Evolutionary conservation across 305 asterid genomes (phyloP).

Genomic region (Solanum hybrid): DNA sequence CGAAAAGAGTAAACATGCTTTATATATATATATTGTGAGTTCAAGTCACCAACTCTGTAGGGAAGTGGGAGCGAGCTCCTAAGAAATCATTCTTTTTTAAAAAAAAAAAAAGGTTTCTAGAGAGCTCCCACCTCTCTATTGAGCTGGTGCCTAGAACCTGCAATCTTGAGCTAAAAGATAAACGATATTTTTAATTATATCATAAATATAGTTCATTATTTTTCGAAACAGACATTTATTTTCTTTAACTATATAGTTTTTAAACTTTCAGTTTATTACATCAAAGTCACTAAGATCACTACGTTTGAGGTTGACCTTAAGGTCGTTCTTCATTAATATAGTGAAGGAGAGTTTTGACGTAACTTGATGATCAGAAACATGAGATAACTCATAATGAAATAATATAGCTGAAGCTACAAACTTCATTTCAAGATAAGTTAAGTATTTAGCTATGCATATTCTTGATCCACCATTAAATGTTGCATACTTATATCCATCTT

Average conservation of each 20-base stretch:
- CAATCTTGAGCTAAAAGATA: neutral
- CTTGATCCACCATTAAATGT: constrained; percentile 4
- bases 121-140: neutral
- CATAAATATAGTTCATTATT: too few species aligned
- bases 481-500: neutral
- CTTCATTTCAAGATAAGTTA: neutral
- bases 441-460: neutral
- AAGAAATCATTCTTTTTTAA: neutral
- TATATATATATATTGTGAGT: too few species aligned
- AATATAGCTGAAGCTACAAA: neutral
- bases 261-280: neutral
- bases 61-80: neutral
- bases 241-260: too few species aligned
- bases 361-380: neutral
- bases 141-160: neutral
- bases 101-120: neutral
- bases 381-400: neutral
- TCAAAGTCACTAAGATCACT: neutral
- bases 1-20: too few species aligned
- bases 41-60: neutral
- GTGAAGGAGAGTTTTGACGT: neutral
- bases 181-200: too few species aligned
- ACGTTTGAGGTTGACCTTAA: neutral
- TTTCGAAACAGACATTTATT: neutral
- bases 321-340: neutral